Base-by-base conservation (phyloP, 176 grass and related monocot species). In the Carex littledalei region DNA sequence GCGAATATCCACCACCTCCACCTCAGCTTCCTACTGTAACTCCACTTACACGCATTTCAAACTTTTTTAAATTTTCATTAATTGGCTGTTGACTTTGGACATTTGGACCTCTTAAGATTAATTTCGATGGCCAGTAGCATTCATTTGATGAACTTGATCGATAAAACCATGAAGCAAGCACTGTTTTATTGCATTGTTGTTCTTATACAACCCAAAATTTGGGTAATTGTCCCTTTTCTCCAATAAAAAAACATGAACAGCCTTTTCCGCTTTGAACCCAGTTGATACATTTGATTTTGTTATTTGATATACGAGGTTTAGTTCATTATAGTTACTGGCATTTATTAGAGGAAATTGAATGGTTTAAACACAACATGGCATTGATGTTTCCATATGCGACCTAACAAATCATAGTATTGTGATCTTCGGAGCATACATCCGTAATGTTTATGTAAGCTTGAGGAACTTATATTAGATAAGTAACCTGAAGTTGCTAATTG, bases 11-110 rank as follows among this genome's bases (percentile, higher is more conserved):
- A 59, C 93, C 93, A 24, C 96, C 91, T 62, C 91, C 96, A 10
- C 96, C 96, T 37, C 96, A 99, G 85, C 93, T 99, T 50, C 90
- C 96, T 61, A 99, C 88, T 74, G 96, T 99, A 89, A 95, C 76
- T 47, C 69, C 71, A n/a, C 62, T 59, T 58, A 17, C 35, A 54
- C 5, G 3, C 53, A 39, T 63, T 49, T 65, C 59, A 16, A 43
- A 15, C 77, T 22, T 43, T 50, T 63, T 13, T 45, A 29, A 1
- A 32, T 12, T 61, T 56, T 61, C 22, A 61, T 34, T 35, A n/a
- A 80, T 80, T 39, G 78, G 9, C 10, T 35, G 61, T 82, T 65
- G 4, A 22, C 20, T 11, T 65, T 61, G 34, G 20, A 81, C 10
- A 49, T 65, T 7, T 63, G 37, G 39, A 45, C 8, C 18, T 72